Evolutionary conservation across 768 basidiomycete genomes (phyloP), one percentile per base, ranked within the genome.

Genomic region (Cantharellus cinnabarinus): DNA sequence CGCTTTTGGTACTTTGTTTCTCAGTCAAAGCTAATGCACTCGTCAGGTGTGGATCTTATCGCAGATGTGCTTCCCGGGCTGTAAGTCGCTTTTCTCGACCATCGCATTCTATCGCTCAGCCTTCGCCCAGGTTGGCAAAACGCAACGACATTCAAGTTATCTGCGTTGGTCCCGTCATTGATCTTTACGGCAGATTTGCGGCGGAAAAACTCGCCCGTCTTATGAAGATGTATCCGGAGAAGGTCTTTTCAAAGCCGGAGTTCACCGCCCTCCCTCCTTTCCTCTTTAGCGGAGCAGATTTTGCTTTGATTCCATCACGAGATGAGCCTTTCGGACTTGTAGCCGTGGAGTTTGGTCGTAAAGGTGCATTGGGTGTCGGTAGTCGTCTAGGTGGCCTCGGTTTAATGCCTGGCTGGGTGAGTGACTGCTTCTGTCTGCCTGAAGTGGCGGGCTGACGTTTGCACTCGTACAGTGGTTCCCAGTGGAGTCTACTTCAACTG

Each of bases 281-380:
- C 69, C 71, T 95, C 59, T 95, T 95, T 74, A 84, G 84, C 64
- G 91, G 91, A 65, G 91, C 91, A 44, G 91, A 95, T 69, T 95
- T 95, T 63, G 91, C 91, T 39, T 71, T 95, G 61, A 95, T 95
- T 64, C 91, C 91, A 7, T 94, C 91, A 57, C 84, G 91, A 70
- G 91, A 95, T 67, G 91, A 95, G 66, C 91, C 91, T 2, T 95
- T 95, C 71, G 91, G 91, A 72, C 73, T 95, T 51, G 90, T 94
- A 39, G 90, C 91, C 57, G 91, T 95, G 64, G 91, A 94, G 69
- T 95, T 95, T 71, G 91, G 91, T 69, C 76, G 91, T 64, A 95
- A 94, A 70, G 91, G 91, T 75, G 91, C 91, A 58, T 79, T 95
- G 57, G 91, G 91, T 73, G 91, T 95, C 64, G 91, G 91, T 64